Conservation (phyloP, 2,329 filamentous ascomycete genomes). For the Pseudopithomyces chartarum region DNA sequence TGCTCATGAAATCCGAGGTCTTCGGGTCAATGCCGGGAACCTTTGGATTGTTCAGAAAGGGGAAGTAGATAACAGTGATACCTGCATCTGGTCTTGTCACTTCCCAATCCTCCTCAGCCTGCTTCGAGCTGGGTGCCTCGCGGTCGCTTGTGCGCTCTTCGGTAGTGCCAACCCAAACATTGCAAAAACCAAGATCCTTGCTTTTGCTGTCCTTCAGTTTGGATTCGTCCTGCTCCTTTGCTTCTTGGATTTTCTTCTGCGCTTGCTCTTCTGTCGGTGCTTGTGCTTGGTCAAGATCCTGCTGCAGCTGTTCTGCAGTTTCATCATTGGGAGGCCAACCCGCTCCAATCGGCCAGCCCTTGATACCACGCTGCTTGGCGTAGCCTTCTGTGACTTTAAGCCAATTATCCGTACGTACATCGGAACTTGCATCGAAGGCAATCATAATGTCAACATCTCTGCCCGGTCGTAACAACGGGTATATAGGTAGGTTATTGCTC, state of each 20-base stretch:
- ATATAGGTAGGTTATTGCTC: constrained; percentile 97
- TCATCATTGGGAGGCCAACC: constrained; percentile 79
- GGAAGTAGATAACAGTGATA: constrained; percentile 88
- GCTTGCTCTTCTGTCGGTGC: constrained; percentile 65
- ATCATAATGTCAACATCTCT: constrained; percentile 88
- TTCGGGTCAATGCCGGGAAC: constrained; percentile 83
- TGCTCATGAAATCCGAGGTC: constrained; percentile 83
- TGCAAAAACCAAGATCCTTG: constrained; percentile 80
- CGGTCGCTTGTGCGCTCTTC: constrained; percentile 68
- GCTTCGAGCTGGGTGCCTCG: constrained; percentile 60
- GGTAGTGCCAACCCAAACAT: constrained; percentile 89
- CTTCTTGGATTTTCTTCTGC: constrained; percentile 66
- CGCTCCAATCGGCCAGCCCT: constrained; percentile 92
- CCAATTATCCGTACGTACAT: constrained; percentile 95
- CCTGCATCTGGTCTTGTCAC: constrained; percentile 80
- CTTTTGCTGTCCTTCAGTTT: constrained; percentile 37
- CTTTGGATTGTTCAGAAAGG: constrained; percentile 81
- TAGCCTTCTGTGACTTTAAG: constrained; percentile 93
- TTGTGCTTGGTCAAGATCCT: constrained; percentile 71
- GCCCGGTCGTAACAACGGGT: constrained; percentile 86
- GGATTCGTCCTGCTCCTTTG: constrained; percentile 44
- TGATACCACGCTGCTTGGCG: constrained; percentile 84
- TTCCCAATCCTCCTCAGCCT: constrained; percentile 65
- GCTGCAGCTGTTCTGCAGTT: constrained; percentile 62
- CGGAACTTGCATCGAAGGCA: constrained; percentile 92